Percentiles rank a stretch among this genome's conserved stretches.
These are phyloP conservation scores for Sclerotinia subarctica DNA, from an alignment of 2,329 filamentous ascomycete genomes.

Conservation along the genomic window DNA sequence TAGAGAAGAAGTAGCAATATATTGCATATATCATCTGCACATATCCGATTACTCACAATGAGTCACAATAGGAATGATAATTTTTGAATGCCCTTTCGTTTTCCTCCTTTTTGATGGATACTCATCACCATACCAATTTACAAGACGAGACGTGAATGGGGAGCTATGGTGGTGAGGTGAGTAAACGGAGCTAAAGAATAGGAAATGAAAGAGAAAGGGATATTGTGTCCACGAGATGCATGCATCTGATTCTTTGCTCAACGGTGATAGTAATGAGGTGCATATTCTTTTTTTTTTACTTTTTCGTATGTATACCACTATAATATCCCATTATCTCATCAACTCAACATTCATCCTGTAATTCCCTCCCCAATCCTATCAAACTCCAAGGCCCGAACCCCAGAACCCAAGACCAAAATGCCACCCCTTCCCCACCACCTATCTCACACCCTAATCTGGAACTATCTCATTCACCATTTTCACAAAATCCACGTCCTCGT, in stretches of 20 bases:
- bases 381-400: not conserved
- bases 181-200: not conserved
- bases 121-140: not conserved
- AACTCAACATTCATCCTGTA: not conserved
- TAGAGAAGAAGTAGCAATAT: not conserved
- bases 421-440: not conserved
- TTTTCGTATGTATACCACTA: not conserved
- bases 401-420: not conserved
- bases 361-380: too few species aligned
- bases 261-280: not conserved
- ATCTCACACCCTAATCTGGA: not conserved
- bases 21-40: not conserved
- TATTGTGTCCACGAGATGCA: not conserved
- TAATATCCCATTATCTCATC: not conserved
- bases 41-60: not conserved
- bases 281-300: not conserved
- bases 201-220: not conserved
- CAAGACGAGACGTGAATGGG: not conserved
- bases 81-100: not conserved
- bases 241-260: not conserved
- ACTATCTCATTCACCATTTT: not conserved
- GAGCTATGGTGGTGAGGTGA: not conserved
- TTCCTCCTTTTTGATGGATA: not conserved
- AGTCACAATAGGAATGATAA: not conserved
- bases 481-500: not conserved